These are phyloP conservation scores for Spergularia bocconei DNA, from an alignment of 148 eudicot species.

Conservation along the genomic window DNA sequence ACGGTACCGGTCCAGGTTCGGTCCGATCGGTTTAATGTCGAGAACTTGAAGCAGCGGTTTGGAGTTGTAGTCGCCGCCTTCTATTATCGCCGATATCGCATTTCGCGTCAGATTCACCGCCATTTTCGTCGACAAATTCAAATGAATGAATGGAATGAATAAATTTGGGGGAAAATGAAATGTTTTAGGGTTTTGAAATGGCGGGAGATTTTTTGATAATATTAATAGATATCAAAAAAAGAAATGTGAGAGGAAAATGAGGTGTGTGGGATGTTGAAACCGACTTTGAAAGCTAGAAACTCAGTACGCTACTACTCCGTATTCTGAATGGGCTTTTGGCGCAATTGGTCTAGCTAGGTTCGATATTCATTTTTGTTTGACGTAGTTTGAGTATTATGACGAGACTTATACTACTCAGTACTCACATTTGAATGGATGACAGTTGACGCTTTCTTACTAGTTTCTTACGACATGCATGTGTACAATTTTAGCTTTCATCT, in stretches of 20 bases:
- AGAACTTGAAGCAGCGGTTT: constrained; percentile 81
- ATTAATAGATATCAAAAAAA: too few relatives aligned
- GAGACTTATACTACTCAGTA: too few relatives aligned
- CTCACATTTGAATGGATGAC: too few relatives aligned
- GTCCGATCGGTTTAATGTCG: constrained; percentile 51
- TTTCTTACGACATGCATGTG: too few relatives aligned
- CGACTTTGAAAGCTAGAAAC: constrained; percentile 4
- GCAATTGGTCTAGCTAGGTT: too few relatives aligned
- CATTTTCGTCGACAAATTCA: constrained; percentile 35
- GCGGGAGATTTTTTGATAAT: constrained; percentile 18
- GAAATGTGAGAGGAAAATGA: too few relatives aligned
- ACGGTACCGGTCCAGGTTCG: constrained; percentile 67
- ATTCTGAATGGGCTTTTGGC: too few relatives aligned
- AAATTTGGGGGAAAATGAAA: neutral
- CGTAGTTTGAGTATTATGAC: too few relatives aligned
- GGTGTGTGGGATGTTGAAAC: neutral
- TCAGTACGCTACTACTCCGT: too few relatives aligned
- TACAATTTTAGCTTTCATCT: too few relatives aligned
- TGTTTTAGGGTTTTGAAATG: constrained; percentile 33
- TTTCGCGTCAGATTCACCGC: constrained; percentile 65
- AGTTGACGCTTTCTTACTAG: too few relatives aligned
- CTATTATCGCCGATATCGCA: constrained; percentile 60
- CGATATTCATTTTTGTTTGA: too few relatives aligned
- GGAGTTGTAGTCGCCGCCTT: constrained; percentile 66
- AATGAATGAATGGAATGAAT: neutral